Base-by-base conservation (phyloP, 2,329 filamentous ascomycete species). In the Talaromyces sp. region DNA sequence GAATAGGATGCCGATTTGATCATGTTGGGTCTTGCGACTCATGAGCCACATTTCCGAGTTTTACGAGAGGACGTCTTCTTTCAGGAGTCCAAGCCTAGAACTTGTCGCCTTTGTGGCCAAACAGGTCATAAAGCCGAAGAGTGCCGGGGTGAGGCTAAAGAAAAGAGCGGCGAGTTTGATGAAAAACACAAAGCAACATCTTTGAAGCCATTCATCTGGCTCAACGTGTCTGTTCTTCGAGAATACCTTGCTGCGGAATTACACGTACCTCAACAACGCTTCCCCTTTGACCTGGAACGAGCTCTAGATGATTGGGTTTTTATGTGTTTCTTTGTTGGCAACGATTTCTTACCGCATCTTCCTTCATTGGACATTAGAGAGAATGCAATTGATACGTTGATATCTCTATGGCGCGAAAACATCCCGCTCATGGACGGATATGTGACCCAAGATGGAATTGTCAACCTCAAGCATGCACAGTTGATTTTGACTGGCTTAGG, bases 281-380 rank as follows among this genome's bases (percentile, higher is more conserved):
- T 98, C 77, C 85, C 86, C 58, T 98, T 96, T 75, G 92, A 99
- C 72, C 82, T 99, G 51, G 95, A 99, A 76, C 87, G 95, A 65
- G 93, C 93, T 27, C 85, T 98, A 62, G 95, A 98, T 75, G 93
- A 98, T 73, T 98, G 93, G 95, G 91, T 98, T 14, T 98, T 98
- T 75, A 95, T 98, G 87, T 98, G 93, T 78, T 98, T 96, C 79
- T 98, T 98, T 73, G 93, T 98, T 60, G 93, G 93, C 66, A 99
- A 99, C 76, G 96, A 99, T 80, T 99, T 99, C 78, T 79, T 99
- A 67, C 95, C 95, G 56, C 95, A 99, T 81, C 81, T 99, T 61
- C 95, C 95, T n/a, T 96, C 93, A 69, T 83, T 99, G 61, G 95
- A 98, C 74, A 98, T 99, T 73, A 87, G 95, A 63, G 95, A 99